Evolutionary conservation across 768 basidiomycete species (phyloP), one percentile per base, ranked within the genome.

Genomic region (Mycena chlorophos): DNA sequence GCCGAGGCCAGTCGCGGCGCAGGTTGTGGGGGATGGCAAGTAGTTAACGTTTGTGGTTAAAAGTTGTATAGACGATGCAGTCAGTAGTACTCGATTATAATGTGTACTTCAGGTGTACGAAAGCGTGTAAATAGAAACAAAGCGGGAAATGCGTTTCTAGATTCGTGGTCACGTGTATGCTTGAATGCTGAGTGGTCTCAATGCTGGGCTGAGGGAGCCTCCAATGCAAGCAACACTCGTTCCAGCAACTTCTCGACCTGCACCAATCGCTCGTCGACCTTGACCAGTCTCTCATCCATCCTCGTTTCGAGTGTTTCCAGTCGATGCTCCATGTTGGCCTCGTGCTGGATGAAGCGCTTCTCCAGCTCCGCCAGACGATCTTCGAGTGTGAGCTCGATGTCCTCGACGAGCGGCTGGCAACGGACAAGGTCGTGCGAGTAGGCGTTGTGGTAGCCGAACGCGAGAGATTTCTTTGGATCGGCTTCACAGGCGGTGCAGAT

Each of bases 341-440:
- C 60, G 25, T 61, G 56, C 28, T 56, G 48, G 3, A 55, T 56
- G 19, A 64, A 58, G 23, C 63, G 56, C 28, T 55, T 38, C 46
- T 64, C 60, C 50, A 64, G 22, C 5, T 58, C 57, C 25, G 48
- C 54, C 4, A 64, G 46, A 14, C 60, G 60, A 20, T 61, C 60
- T 25, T 64, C 63, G 20, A 64, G 56, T 37, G 63, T 58, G 13
- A 64, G 34, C 54, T 64, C 59, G 5, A 58, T 57, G 16, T 58
- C 60, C n/a, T 61, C 63, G 2, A 58, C 38, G 12, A 51, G 40
- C 23, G 47, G 30, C 34, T 58, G 56, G 22, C 51, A 51, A 22
- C 63, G 56, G 1, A 64, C 63, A 14, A 64, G 57, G 47, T 61
- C 63, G 46, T 64, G 63, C 2, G 59, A 42, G 46, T 64, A 28